Evolutionary conservation across 352 stramenopile species (phyloP).

Genomic region (Phytophthora megakarya): DNA sequence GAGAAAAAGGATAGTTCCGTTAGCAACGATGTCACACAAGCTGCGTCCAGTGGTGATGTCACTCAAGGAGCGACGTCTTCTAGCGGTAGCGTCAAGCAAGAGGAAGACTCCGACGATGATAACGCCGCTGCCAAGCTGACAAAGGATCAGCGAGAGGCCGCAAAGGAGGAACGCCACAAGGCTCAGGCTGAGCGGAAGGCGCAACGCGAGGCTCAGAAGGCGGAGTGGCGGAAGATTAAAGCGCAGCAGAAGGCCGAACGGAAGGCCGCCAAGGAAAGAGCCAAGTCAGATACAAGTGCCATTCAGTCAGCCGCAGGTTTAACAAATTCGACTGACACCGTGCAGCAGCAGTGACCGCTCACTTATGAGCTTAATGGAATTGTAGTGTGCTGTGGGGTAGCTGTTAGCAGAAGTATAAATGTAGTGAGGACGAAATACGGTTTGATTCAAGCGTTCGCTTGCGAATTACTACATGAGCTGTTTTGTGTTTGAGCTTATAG

Average conservation of each 20-base stretch:
- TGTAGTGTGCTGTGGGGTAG: slow-evolving; percentile 9
- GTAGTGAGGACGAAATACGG: slow-evolving; percentile 19
- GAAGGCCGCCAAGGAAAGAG: slow-evolving; percentile 31
- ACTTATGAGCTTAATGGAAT: slow-evolving; percentile 7
- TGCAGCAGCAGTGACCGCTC: slow-evolving; percentile 17
- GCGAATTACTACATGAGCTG: slow-evolving; percentile 10
- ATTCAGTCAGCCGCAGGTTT: slow-evolving; percentile 22
- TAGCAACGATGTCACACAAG: slow-evolving; percentile 21
- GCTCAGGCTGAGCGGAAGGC: slow-evolving; percentile 33
- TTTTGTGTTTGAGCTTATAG: slow-evolving; percentile 2
- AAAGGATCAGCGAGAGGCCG: slow-evolving; percentile 18
- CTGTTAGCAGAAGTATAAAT: slow-evolving; percentile 11
- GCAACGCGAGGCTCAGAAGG: slow-evolving; percentile 24
- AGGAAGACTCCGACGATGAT: slow-evolving; percentile 16
- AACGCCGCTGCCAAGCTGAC: slow-evolving; percentile 15
- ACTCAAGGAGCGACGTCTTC: slow-evolving; percentile 20
- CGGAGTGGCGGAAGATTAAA: slow-evolving; percentile 35
- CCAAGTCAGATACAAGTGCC: slow-evolving; percentile 23
- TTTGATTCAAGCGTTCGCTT: slow-evolving; percentile 16
- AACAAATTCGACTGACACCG: slow-evolving; percentile 27
- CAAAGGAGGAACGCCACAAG: slow-evolving; percentile 33
- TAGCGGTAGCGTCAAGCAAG: slow-evolving; percentile 22
- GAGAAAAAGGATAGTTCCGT: slow-evolving; percentile 14
- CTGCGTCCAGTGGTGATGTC: slow-evolving; percentile 13
- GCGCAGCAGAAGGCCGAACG: slow-evolving; percentile 29